phyloP scores from a whole-genome alignment of 1,139 yeast genomes.

The Saccharomyces hybrid region DNA sequence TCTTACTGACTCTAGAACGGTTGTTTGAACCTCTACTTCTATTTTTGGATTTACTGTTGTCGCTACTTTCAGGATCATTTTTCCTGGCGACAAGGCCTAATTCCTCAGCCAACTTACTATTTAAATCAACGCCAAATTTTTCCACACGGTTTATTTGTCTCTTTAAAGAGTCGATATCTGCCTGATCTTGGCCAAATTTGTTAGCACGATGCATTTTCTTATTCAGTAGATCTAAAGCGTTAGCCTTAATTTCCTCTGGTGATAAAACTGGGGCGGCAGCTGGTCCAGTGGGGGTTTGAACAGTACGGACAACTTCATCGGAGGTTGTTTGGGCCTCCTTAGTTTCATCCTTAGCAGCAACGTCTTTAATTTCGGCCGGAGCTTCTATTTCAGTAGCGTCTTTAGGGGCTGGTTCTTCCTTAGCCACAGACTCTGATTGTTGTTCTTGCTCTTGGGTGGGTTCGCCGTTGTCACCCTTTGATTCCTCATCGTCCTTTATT shows the following conservation, averaged over 20 bases:
- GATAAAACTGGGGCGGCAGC: conserved; percentile 33
- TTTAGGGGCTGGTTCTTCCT: conserved; percentile 23
- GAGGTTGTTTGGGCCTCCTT: background rate
- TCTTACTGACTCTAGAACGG: conserved; percentile 4
- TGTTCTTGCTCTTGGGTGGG: conserved; percentile 1
- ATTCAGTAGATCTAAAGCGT: conserved; percentile 59
- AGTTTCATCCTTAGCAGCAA: conserved; percentile 14
- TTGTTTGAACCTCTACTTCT: conserved; percentile 3
- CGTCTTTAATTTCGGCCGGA: conserved; percentile 12
- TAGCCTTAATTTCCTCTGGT: conserved; percentile 59
- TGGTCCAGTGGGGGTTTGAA: conserved; percentile 1
- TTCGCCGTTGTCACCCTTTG: conserved; percentile 18
- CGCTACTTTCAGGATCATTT: conserved; percentile 2
- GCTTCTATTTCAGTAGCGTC: conserved; percentile 14
- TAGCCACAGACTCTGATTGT: conserved; percentile 14
- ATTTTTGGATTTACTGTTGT: conserved; percentile 5
- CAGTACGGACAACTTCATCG: background rate
- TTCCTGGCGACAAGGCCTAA: conserved; percentile 40
- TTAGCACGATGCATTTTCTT: conserved; percentile 65
- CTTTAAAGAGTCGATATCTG: conserved; percentile 39
- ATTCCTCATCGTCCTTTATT: conserved; percentile 31
- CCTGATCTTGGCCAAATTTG: conserved; percentile 64
- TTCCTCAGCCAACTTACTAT: conserved; percentile 60
- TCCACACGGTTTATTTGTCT: conserved; percentile 62
- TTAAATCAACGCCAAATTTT: conserved; percentile 73